These are phyloP conservation scores for Thraustochytrium sp. DNA, from an alignment of 352 stramenopile genomes.

Conservation along the genomic window DNA sequence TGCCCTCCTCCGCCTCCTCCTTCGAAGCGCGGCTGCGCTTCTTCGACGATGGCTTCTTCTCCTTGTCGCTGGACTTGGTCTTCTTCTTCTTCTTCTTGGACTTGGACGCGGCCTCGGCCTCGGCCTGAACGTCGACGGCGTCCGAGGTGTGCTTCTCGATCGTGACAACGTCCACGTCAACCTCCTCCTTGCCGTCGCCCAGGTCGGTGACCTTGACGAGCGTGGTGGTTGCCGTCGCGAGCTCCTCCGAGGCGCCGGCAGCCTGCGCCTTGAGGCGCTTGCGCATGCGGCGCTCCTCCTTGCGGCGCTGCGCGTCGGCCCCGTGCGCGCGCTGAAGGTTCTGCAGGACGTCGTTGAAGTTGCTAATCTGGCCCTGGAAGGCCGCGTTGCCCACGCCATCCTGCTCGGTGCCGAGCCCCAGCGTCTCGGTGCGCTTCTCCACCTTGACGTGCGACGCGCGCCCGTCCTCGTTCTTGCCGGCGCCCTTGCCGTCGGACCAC, in stretches of 20 bases:
- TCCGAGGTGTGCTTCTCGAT: neutral
- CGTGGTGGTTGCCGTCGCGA: neutral
- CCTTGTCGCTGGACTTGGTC: conserved; percentile 50
- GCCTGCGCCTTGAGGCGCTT: conserved; percentile 55
- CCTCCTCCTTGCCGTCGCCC: neutral
- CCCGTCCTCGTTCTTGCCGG: conserved; percentile 84
- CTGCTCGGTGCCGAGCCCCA: conserved; percentile 2
- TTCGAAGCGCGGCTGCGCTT: neutral
- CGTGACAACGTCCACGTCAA: neutral
- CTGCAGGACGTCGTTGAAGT: conserved; percentile 74
- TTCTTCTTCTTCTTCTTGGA: conserved; percentile 49
- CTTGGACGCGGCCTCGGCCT: neutral
- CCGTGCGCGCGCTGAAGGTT: conserved; percentile 71
- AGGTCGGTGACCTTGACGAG: neutral
- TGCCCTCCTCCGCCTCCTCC: conserved; percentile 52
- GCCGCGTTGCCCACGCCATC: conserved; percentile 40
- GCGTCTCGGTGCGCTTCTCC: neutral
- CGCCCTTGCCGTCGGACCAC: conserved; percentile 82
- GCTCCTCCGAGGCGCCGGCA: neutral
- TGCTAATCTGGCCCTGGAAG: conserved; percentile 67
- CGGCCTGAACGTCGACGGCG: neutral
- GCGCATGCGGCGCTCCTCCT: neutral
- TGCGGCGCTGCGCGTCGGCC: neutral
- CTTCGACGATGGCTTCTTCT: conserved; percentile 54
- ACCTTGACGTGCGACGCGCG: conserved; percentile 52